Conservation (phyloP, 2,329 filamentous ascomycete species). For the Cercospora berteroae region DNA sequence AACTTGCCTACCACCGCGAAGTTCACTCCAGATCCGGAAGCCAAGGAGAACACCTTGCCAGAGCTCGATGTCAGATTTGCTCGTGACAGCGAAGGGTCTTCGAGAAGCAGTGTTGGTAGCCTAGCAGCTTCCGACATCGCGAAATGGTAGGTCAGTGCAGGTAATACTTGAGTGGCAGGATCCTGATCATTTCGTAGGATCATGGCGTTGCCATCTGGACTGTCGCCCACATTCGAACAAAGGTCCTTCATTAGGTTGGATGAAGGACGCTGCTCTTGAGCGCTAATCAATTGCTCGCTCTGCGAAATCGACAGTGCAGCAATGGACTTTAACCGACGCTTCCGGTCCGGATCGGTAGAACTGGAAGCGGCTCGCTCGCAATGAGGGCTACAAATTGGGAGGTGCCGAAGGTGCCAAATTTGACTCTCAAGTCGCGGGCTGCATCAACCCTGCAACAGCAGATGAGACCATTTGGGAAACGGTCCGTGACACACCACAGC, state of each 20-base stretch:
- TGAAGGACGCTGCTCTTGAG: neutral
- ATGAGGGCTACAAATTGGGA: neutral
- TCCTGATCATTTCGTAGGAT: constrained; percentile 10
- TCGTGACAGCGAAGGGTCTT: constrained; percentile 7
- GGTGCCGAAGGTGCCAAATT: neutral
- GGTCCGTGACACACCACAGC: neutral
- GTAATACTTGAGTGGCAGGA: neutral
- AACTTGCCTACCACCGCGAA: constrained; percentile 23
- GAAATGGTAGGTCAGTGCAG: constrained; percentile 11
- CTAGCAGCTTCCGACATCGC: constrained; percentile 17
- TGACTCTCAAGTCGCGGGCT: neutral
- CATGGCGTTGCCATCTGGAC: constrained; percentile 17
- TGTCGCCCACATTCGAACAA: constrained; percentile 9
- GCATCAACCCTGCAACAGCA: neutral
- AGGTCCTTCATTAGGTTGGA: constrained; percentile 12
- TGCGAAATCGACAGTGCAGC: neutral
- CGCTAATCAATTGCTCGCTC: neutral
- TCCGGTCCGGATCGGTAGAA: neutral
- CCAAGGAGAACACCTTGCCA: constrained; percentile 11
- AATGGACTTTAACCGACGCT: neutral
- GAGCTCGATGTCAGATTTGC: neutral
- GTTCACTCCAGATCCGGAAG: constrained; percentile 24
- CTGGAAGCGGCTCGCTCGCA: neutral
- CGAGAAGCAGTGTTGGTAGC: constrained; percentile 19
- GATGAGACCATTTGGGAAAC: neutral